Evolutionary conservation across 768 basidiomycete species (phyloP), one percentile per base, ranked within the genome.

Genomic region (Phaffia tasmanica): DNA sequence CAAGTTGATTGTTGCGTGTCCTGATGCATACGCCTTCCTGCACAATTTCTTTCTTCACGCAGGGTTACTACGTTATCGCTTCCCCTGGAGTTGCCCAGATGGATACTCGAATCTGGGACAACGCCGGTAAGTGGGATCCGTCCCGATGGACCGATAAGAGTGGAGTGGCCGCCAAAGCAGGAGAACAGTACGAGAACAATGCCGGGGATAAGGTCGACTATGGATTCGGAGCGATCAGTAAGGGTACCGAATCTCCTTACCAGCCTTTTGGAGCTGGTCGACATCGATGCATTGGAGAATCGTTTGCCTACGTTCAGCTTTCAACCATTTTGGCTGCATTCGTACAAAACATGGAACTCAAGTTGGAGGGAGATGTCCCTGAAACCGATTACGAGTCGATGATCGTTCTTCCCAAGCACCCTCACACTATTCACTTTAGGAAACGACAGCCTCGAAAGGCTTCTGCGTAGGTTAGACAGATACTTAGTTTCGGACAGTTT

Each of bases 211-310:
- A 92, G 80, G 80, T 98, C 69, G 95, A 99, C 76, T 99, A 86
- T 73, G 95, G 95, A 1, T 99, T 89, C 76, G 95, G 95, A 89
- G 67, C 62, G 47, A 69, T 69, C 67, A 59, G 57, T 53, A 97
- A 97, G 79, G 93, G 93, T 59, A 97, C 93, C 7, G 89, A 93
- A 65, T 89, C 86, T 71, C 90, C 89, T 58, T 97, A 98, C 76
- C 89, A 95, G 75, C 95, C 95, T 1, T 99, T 99, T 73, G 95
- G 95, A 69, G 94, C 95, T 61, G 95, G 95, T 32, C 82, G 88
- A 72, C 94, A 97, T 79, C 81, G 93, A 70, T 98, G 89, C 76
- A 93, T 97, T 69, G 89, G 91, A 70, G 91, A 93, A 85, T 59
- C 67, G 30, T 98, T 98, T 74, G 95, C 95, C 29, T 93, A 95